Percentiles rank a stretch among this genome's conserved stretches.
Evolutionary conservation across 768 basidiomycete species (phyloP).

Genomic region (Trametes maxima): DNA sequence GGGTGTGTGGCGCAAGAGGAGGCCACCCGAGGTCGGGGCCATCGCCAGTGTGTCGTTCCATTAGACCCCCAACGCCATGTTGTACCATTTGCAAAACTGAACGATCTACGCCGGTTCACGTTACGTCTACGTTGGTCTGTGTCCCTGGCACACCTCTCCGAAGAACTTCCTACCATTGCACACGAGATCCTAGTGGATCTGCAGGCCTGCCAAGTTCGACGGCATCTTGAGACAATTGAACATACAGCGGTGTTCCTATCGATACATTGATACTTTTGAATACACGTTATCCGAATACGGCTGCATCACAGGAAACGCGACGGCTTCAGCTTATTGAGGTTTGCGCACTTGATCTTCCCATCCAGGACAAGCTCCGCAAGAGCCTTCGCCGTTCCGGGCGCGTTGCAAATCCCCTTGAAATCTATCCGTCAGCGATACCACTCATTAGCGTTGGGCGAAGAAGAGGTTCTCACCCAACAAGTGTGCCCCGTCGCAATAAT

Average conservation of each 20-base stretch:
- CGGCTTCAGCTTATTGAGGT: constrained; percentile 52
- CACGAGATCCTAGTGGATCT: too few relatives aligned
- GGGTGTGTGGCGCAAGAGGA: neutral
- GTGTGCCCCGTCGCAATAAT: constrained; percentile 79
- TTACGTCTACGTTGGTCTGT: neutral
- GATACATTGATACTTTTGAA: neutral
- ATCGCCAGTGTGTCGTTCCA: neutral
- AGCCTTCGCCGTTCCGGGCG: constrained; percentile 79
- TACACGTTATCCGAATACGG: neutral
- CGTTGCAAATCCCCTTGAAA: constrained; percentile 73
- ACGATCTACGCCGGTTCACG: neutral
- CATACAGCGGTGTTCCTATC: neutral
- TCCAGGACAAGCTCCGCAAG: constrained; percentile 73
- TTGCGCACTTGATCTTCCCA: constrained; percentile 59
- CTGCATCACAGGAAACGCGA: constrained; percentile 21
- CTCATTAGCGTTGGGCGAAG: neutral
- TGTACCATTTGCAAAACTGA: neutral
- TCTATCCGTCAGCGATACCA: neutral
- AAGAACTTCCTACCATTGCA: too few relatives aligned
- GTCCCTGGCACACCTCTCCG: neutral
- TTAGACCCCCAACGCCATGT: constrained; percentile 5
- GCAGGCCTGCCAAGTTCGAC: too few relatives aligned
- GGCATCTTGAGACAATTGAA: neutral
- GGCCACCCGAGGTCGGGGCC: neutral
- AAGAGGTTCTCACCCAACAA: constrained; percentile 61